A percentile compares a stretch with the other conserved stretches of the same genome.
Conservation (phyloP, 2,329 filamentous ascomycete genomes). For the Phaeosphaeria sp. region DNA sequence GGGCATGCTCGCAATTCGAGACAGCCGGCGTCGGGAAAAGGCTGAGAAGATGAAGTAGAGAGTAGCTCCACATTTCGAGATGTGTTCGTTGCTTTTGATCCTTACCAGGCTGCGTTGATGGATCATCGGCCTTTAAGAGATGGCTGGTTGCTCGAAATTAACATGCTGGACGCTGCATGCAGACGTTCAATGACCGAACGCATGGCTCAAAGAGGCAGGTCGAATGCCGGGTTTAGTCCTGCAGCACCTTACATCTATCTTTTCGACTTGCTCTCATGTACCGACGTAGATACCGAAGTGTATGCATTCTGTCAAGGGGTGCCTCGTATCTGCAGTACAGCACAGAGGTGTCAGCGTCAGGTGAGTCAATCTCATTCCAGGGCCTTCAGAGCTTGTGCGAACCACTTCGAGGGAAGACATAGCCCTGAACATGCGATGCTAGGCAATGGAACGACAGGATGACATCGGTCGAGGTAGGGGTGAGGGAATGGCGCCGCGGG, state of each 20-base stretch:
- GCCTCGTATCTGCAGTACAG: not conserved
- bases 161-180: not conserved
- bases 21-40: not conserved
- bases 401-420: not conserved
- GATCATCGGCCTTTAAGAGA: not conserved
- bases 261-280: not conserved
- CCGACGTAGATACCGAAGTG: not conserved
- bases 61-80: not conserved
- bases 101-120: not conserved
- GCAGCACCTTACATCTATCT: not conserved
- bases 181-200: not conserved
- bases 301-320: not conserved
- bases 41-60: not conserved
- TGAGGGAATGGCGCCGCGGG: not conserved
- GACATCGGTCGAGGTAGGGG: not conserved
- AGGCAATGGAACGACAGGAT: not conserved
- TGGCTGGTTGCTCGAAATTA: not conserved
- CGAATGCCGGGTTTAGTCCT: not conserved
- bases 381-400: not conserved
- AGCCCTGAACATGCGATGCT: not conserved
- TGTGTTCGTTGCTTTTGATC: not conserved
- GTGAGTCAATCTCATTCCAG: not conserved
- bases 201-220: not conserved
- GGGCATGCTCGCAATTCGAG: constrained; percentile 10
- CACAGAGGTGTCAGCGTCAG: not conserved